A percentile compares a stretch with the other conserved stretches of the same genome.
These are phyloP conservation scores for Naganishia antarctica DNA, from an alignment of 768 basidiomycete species.

Conservation along the genomic window DNA sequence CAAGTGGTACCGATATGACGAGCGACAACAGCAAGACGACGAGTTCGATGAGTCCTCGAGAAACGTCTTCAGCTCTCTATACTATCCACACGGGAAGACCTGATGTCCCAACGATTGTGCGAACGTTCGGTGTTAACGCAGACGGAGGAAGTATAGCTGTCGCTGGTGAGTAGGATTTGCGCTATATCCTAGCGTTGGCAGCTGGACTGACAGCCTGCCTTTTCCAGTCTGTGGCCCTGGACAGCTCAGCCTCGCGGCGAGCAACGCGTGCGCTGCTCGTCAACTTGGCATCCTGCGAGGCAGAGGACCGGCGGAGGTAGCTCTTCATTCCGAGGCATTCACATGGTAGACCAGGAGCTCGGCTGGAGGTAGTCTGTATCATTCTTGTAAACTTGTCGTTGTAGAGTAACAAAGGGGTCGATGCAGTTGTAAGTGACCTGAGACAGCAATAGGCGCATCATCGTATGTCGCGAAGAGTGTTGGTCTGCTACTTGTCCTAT, in stretches of 20 bases:
- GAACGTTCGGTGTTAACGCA: neutral
- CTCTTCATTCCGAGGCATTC: constrained; percentile 11
- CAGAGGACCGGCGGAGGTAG: neutral
- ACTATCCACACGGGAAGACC: neutral
- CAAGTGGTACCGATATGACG: neutral
- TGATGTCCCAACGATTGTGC: neutral
- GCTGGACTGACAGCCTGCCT: neutral
- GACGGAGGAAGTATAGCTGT: neutral
- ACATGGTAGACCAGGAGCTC: constrained; percentile 8
- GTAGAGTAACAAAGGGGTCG: neutral
- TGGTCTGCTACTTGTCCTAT: no score
- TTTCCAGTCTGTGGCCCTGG: constrained; percentile 16
- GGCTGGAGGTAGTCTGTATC: neutral
- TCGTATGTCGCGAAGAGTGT: no score
- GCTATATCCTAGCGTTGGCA: neutral
- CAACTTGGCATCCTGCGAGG: constrained; percentile 16
- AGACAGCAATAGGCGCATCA: no score
- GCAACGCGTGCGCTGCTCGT: constrained; percentile 1
- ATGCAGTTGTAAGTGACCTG: no score
- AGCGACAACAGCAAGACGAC: neutral
- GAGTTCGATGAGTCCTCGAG: neutral
- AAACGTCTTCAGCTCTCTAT: neutral
- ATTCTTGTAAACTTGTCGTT: neutral
- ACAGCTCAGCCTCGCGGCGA: neutral
- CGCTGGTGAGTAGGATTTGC: neutral